phyloP scores from a whole-genome alignment of 139 green algal species.

The Chlorella ohadii region DNA sequence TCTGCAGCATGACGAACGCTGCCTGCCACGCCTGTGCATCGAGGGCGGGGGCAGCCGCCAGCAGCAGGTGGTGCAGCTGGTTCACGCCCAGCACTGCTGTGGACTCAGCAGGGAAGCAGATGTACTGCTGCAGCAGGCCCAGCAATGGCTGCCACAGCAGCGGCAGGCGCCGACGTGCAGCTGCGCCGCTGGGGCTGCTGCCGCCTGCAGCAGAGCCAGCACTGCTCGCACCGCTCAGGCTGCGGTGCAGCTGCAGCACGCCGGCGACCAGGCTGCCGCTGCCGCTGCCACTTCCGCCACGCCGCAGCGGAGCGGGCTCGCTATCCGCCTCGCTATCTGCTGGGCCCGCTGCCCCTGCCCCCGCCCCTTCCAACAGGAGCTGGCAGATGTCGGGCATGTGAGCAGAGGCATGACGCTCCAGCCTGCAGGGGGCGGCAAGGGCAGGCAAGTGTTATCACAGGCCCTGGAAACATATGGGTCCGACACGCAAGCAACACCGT shows the following conservation, averaged over 20 bases:
- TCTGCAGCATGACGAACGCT: background rate
- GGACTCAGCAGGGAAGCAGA: slow-evolving; percentile 4
- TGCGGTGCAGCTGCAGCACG: too few species aligned
- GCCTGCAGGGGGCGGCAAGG: background rate
- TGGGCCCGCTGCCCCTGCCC: background rate
- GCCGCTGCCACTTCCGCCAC: background rate
- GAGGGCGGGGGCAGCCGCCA: background rate
- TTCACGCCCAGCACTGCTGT: slow-evolving; percentile 32
- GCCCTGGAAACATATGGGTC: too few species aligned
- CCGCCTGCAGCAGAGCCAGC: too few species aligned
- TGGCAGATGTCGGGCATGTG: slow-evolving; percentile 38
- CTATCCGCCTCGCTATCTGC: too few species aligned
- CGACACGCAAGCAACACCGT: too few species aligned
- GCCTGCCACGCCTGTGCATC: background rate
- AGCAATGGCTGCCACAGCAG: slow-evolving; percentile 14
- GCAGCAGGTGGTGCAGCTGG: slow-evolving; percentile 35
- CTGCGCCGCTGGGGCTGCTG: background rate
- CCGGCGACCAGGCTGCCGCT: background rate
- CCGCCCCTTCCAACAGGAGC: background rate
- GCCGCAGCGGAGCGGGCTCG: background rate
- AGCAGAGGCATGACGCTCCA: slow-evolving; percentile 31
- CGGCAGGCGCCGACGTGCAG: background rate
- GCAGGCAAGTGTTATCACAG: too few species aligned
- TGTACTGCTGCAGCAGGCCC: slow-evolving; percentile 22
- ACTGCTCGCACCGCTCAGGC: too few species aligned